A percentile compares a stretch with the other conserved stretches of the same genome.
These are phyloP conservation scores for Monosporascus ibericus DNA, from an alignment of 2,329 filamentous ascomycete genomes.

Conservation along the genomic window DNA sequence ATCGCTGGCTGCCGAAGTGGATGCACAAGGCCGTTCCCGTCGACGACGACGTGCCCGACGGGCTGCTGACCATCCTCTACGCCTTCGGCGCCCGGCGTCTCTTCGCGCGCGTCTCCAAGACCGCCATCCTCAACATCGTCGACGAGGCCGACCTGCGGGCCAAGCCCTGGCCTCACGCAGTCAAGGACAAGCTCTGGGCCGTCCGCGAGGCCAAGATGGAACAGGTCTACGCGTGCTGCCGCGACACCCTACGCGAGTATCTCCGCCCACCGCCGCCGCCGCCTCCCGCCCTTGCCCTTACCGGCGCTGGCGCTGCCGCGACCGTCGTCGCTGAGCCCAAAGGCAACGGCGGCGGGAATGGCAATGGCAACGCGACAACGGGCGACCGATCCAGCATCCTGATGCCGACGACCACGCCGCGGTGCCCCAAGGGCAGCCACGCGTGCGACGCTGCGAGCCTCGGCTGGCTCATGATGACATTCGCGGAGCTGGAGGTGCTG, in stretches of 20 bases:
- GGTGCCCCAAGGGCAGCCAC: slow-evolving; percentile 44
- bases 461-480: slow-evolving; percentile 48
- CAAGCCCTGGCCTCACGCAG: slow-evolving; percentile 40
- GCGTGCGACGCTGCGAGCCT: slow-evolving; percentile 47
- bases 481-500: slow-evolving; percentile 40
- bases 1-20: slow-evolving; percentile 47
- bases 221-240: slow-evolving; percentile 43
- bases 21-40: slow-evolving; percentile 30
- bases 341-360: background rate
- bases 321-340: background rate
- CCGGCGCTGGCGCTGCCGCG: background rate
- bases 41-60: slow-evolving; percentile 40
- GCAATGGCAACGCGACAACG: slow-evolving; percentile 5
- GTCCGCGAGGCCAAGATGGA: slow-evolving; percentile 43
- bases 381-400: slow-evolving; percentile 12
- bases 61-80: slow-evolving; percentile 46
- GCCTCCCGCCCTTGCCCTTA: background rate
- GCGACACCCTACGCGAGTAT: slow-evolving; percentile 39
- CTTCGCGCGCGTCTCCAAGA: slow-evolving; percentile 45
- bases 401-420: slow-evolving; percentile 32
- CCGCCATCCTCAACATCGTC: slow-evolving; percentile 38
- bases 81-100: slow-evolving; percentile 43
- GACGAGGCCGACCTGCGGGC: slow-evolving; percentile 36
- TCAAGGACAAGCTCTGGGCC: slow-evolving; percentile 43
- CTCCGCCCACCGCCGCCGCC: slow-evolving; percentile 16